Evolutionary conservation across 306 rosid genomes (phyloP).

Genomic region (Quercus rubra): DNA sequence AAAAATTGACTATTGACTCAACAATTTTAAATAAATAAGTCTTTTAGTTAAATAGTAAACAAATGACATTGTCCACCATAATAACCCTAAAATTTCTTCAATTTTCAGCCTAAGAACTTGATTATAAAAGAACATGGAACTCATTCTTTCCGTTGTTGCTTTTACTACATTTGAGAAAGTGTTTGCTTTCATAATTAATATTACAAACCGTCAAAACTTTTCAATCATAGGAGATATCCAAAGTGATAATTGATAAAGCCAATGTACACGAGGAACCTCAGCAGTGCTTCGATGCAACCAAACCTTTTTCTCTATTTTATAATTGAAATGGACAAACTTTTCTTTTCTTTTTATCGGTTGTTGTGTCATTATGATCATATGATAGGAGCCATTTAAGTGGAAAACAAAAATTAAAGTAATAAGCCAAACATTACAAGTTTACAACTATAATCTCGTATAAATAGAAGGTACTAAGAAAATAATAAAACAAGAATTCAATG

Average conservation of each 20-base stretch:
- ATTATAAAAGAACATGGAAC: no score
- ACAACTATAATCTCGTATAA: constrained; percentile 5
- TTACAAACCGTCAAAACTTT: background rate
- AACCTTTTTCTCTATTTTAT: constrained; percentile 6
- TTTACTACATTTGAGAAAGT: no score
- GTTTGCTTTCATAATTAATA: no score
- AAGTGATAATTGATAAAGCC: background rate
- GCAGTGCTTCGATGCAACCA: constrained; percentile 9
- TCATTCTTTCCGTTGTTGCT: no score
- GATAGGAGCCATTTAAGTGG: constrained; percentile 10
- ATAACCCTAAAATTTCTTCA: no score
- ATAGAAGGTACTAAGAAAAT: background rate
- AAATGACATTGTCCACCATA: no score
- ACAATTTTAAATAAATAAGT: no score
- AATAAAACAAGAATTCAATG: background rate
- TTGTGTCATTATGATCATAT: constrained; percentile 20
- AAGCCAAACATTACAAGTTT: constrained; percentile 12
- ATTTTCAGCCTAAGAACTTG: no score
- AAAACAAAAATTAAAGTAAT: background rate
- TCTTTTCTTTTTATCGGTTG: constrained; percentile 30
- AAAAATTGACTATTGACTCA: no score
- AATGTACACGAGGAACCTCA: constrained; percentile 22
- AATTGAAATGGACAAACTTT: constrained; percentile 28
- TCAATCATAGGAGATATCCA: constrained; percentile 18
- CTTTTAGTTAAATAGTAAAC: no score